Evolutionary conservation across 352 stramenopile genomes (phyloP).

Genomic region (Phytophthora europaea): DNA sequence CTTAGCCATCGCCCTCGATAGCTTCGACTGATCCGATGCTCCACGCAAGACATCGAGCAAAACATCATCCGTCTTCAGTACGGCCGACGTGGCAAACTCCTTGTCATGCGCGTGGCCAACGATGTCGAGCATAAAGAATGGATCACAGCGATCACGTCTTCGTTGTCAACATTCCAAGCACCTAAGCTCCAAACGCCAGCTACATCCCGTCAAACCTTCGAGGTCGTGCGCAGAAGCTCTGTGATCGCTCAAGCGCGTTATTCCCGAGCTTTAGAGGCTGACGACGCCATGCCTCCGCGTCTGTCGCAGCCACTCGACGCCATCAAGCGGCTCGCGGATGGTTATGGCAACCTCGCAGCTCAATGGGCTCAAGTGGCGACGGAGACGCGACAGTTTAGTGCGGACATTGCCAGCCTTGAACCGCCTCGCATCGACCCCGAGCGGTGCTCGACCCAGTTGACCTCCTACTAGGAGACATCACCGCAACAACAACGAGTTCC

Average conservation of each 20-base stretch:
- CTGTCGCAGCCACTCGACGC: conserved; percentile 3
- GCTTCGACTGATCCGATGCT: conserved; percentile 10
- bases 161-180: neutral
- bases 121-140: conserved; percentile 10
- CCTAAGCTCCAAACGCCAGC: neutral
- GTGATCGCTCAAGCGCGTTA: neutral
- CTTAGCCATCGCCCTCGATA: conserved; percentile 16
- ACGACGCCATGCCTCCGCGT: neutral
- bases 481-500: neutral
- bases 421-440: neutral
- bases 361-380: conserved; percentile 24
- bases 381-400: conserved; percentile 18
- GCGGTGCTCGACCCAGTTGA: conserved; percentile 1
- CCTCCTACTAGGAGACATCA: neutral
- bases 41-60: conserved; percentile 8
- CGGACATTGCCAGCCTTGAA: conserved; percentile 11
- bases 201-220: neutral
- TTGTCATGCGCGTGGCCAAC: conserved; percentile 12
- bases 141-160: neutral
- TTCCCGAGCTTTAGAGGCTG: neutral
- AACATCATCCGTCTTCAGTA: conserved; percentile 26
- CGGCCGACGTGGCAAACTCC: conserved; percentile 6
- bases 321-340: conserved; percentile 19
- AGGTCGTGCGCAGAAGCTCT: neutral
- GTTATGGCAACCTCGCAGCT: conserved; percentile 14